Evolutionary conservation across 192 early-diverging fungal species (phyloP).

Genomic region (Coemansia sp.): DNA sequence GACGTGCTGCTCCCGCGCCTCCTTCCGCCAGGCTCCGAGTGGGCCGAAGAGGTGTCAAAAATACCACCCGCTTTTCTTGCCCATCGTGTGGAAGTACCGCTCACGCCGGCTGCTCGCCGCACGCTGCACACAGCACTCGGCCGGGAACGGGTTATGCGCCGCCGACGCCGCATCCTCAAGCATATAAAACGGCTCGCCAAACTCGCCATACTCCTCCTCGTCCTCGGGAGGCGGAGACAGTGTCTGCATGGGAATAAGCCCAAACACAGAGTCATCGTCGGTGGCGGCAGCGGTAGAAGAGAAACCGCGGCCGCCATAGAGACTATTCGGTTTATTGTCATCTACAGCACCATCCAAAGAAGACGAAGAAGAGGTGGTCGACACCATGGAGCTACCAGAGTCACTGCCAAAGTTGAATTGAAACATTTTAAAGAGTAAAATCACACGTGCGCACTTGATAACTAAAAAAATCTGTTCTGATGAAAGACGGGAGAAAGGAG

Average conservation of each 20-base stretch:
- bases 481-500: neutral
- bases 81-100: slow-evolving; percentile 53
- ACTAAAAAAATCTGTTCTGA: neutral
- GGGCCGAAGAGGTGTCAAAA: slow-evolving; percentile 49
- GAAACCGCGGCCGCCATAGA: slow-evolving; percentile 45
- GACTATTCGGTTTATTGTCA: slow-evolving; percentile 50
- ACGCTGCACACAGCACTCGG: slow-evolving; percentile 52
- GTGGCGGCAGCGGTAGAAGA: neutral
- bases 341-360: slow-evolving; percentile 16
- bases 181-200: slow-evolving; percentile 10
- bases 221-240: neutral
- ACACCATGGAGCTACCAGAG: slow-evolving; percentile 3
- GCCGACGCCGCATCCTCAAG: slow-evolving; percentile 7
- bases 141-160: slow-evolving; percentile 9
- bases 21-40: slow-evolving; percentile 9
- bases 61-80: slow-evolving; percentile 57
- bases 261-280: neutral
- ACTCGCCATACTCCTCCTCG: neutral
- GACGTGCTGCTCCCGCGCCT: neutral
- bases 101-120: slow-evolving; percentile 38
- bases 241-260: neutral
- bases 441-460: neutral
- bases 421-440: neutral
- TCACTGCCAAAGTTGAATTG: slow-evolving; percentile 4
- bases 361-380: neutral